Evolutionary conservation across 2,329 filamentous ascomycete genomes (phyloP), one percentile per base, ranked within the genome.

Genomic region (Ophiostoma angusticollis): DNA sequence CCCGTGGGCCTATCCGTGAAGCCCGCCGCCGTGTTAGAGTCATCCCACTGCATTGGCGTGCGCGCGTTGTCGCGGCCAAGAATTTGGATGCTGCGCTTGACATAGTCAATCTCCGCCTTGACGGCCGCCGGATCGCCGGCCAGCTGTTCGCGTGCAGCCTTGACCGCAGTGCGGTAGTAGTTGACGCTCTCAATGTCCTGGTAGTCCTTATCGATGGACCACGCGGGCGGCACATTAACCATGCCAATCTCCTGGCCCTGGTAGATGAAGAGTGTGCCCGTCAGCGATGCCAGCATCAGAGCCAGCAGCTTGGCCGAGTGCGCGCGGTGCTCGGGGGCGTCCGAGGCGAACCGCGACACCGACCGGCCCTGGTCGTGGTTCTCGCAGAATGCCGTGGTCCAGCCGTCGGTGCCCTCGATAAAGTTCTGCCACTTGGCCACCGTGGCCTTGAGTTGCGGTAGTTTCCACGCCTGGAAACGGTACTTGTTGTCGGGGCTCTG

Each of bases 31-130:
- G 61, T 53, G 28, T 41, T 42, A 0, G 59, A 58, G 1, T 54
- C 62, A 40, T 65, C 65, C 79, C 79, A 84, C 46, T 79, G 75
- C 60, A 84, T 73, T 0, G 79, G 79, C 4, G 74, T 68, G n/a
- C 79, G 65, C 8, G 75, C 68, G 50, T 84, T 73, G 52, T 84
- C 78, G 23, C 77, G 63, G 6, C 68, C 76, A 22, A 80, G 67
- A 42, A 68, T 62, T 45, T 75, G 68, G 37, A 82, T 59, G 28
- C 70, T 62, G 8, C 60, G 54, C 48, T 68, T 64, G 1, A 66
- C 69, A 27, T 65, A 59, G 11, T 58, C 59, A 2, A 72, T 55
- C 21, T 54, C 57, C 24, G 63, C 57, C 6, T 57, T 57, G 2
- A 72, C 54, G 19, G 53, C 56, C 29, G 60, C 57, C 8, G 55